phyloP scores from a whole-genome alignment of 805 yeast species.

The Candida morakotiae region DNA sequence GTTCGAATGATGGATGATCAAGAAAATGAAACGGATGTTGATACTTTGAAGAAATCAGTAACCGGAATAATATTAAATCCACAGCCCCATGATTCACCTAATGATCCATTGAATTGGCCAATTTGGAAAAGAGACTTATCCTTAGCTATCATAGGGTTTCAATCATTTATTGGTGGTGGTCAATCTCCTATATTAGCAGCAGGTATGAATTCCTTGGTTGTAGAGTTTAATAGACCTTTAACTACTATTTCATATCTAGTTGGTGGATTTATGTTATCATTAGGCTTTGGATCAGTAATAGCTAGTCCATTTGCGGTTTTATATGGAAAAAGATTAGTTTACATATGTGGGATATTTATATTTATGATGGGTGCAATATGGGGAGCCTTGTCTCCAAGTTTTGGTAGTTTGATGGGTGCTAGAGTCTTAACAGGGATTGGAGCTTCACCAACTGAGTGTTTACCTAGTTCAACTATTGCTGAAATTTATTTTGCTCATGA shows the following conservation, averaged over 20 bases:
- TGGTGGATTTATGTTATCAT: conserved; percentile 54
- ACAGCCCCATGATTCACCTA: conserved; percentile 60
- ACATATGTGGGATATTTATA: conserved; percentile 43
- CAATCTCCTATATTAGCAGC: conserved; percentile 60
- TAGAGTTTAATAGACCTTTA: conserved; percentile 40
- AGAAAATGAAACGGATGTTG: conserved; percentile 13
- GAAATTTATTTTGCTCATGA: conserved; percentile 60
- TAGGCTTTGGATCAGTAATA: conserved; percentile 56
- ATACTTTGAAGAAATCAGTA: conserved; percentile 39
- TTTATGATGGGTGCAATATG: conserved; percentile 51
- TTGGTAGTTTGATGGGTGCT: conserved; percentile 52
- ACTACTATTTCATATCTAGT: conserved; percentile 48
- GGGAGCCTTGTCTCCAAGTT: conserved; percentile 48
- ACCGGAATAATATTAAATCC: conserved; percentile 53
- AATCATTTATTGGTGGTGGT: conserved; percentile 59
- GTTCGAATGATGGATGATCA: conserved; percentile 30
- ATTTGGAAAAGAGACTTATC: conserved; percentile 54
- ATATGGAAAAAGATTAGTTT: conserved; percentile 56
- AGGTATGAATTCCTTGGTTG: conserved; percentile 40
- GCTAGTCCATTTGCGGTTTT: conserved; percentile 56
- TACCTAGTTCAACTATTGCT: conserved; percentile 58
- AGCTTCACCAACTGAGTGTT: conserved; percentile 55
- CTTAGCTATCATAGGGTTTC: conserved; percentile 49
- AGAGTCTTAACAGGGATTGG: conserved; percentile 59
- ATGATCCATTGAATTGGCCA: conserved; percentile 68